Evolutionary conservation across 169 alveolate genomes (phyloP).

Genomic region (Cryptosporidium xiaoi): DNA sequence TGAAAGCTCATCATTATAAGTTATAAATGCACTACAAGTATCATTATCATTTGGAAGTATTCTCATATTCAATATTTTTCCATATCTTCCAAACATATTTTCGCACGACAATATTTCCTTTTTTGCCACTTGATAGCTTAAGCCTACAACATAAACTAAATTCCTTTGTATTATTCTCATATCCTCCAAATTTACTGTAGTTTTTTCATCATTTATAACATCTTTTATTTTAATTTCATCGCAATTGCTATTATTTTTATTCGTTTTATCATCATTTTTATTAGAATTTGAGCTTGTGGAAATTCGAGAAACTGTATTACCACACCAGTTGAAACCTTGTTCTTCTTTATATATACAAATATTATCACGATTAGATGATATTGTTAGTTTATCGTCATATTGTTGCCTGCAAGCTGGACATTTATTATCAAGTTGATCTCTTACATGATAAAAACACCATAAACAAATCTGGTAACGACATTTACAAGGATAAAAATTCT

Average conservation of each 20-base stretch:
- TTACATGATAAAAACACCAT: constrained; percentile 90
- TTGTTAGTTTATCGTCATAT: constrained; percentile 83
- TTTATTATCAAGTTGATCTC: constrained; percentile 88
- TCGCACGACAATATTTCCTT: constrained; percentile 85
- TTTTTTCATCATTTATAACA: background rate
- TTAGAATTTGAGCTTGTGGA: constrained; percentile 27
- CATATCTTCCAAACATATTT: constrained; percentile 90
- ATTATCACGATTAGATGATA: constrained; percentile 22
- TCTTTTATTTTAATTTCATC: background rate
- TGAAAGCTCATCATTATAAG: constrained; percentile 89
- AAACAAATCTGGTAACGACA: constrained; percentile 92
- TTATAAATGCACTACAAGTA: constrained; percentile 92
- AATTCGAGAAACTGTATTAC: constrained; percentile 49
- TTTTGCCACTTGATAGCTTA: constrained; percentile 85
- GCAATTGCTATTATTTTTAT: constrained; percentile 50
- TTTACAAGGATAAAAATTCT: constrained; percentile 89
- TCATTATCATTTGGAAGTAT: constrained; percentile 86
- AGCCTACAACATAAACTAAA: constrained; percentile 90
- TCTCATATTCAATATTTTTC: constrained; percentile 86
- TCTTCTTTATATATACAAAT: background rate
- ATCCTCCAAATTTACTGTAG: constrained; percentile 79
- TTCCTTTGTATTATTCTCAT: constrained; percentile 90
- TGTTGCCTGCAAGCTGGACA: constrained; percentile 92
- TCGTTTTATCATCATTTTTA: constrained; percentile 4
- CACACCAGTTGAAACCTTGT: constrained; percentile 64